A percentile compares a stretch with the other conserved stretches of the same genome.
Conservation (phyloP, 805 yeast genomes). For the Cyberlindnera petersonii region DNA sequence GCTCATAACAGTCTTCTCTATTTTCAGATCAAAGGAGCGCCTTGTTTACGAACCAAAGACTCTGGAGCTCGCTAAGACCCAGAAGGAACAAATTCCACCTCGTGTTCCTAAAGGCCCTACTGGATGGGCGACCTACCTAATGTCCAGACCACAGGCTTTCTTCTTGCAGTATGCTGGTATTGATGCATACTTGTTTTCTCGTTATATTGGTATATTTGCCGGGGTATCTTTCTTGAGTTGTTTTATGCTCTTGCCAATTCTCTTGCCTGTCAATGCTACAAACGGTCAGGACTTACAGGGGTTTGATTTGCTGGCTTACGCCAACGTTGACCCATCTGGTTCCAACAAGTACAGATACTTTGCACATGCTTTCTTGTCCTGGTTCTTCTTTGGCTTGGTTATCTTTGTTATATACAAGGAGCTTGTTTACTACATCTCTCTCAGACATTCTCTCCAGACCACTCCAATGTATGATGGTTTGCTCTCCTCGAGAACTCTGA, state of each 20-base stretch:
- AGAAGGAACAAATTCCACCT: slow-evolving; percentile 30
- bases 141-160: slow-evolving; percentile 55
- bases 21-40: slow-evolving; percentile 58
- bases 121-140: slow-evolving; percentile 51
- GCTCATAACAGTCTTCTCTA: slow-evolving; percentile 57
- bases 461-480: slow-evolving; percentile 70
- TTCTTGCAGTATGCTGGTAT: slow-evolving; percentile 65
- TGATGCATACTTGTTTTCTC: slow-evolving; percentile 73
- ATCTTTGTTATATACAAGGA: slow-evolving; percentile 70
- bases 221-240: slow-evolving; percentile 18
- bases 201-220: slow-evolving; percentile 57
- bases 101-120: slow-evolving; percentile 44
- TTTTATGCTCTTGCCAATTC: slow-evolving; percentile 41
- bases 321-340: slow-evolving; percentile 44
- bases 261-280: slow-evolving; percentile 72
- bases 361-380: slow-evolving; percentile 74
- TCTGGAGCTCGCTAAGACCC: slow-evolving; percentile 51
- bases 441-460: slow-evolving; percentile 70
- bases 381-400: slow-evolving; percentile 67
- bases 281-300: slow-evolving; percentile 55
- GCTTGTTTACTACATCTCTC: slow-evolving; percentile 62
- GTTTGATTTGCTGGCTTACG: slow-evolving; percentile 59
- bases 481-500: slow-evolving; percentile 65
- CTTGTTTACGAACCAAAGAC: slow-evolving; percentile 83
- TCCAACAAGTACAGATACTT: slow-evolving; percentile 56